Percentiles rank a stretch among this genome's conserved stretches.
Evolutionary conservation across 495 filamentous ascomycete genomes (phyloP).

Genomic region (Tuber brumale): DNA sequence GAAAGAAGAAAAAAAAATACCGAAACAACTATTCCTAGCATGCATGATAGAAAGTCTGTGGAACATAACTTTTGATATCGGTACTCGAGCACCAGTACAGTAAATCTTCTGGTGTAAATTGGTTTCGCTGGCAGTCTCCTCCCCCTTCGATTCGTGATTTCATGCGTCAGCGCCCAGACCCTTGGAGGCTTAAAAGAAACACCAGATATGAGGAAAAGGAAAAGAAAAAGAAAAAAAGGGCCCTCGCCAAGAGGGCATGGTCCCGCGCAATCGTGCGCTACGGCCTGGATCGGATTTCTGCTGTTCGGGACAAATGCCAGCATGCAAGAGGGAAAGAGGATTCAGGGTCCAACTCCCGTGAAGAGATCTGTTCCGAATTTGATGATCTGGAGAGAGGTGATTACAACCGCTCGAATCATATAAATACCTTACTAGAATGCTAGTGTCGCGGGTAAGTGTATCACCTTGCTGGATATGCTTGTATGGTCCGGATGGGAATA

Average conservation of each 20-base stretch:
- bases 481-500: neutral
- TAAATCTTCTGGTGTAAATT: neutral
- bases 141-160: conserved; percentile 1
- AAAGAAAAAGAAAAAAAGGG: neutral
- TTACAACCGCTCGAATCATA: neutral
- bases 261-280: neutral
- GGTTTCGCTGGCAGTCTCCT: neutral
- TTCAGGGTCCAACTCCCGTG: neutral
- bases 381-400: conserved; percentile 2
- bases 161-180: neutral
- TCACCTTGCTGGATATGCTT: neutral
- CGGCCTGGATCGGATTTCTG: neutral
- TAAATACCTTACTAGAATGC: neutral
- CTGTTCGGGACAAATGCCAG: neutral
- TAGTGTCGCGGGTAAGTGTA: neutral
- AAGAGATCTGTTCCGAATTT: neutral
- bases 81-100: neutral
- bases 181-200: conserved; percentile 1
- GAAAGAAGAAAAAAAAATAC: neutral
- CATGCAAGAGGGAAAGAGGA: neutral
- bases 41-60: neutral
- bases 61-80: neutral
- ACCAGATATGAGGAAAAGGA: neutral
- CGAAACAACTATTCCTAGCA: neutral
- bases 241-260: neutral